Conservation (phyloP, 2,329 filamentous ascomycete species). For the Hypoxylon sp. region DNA sequence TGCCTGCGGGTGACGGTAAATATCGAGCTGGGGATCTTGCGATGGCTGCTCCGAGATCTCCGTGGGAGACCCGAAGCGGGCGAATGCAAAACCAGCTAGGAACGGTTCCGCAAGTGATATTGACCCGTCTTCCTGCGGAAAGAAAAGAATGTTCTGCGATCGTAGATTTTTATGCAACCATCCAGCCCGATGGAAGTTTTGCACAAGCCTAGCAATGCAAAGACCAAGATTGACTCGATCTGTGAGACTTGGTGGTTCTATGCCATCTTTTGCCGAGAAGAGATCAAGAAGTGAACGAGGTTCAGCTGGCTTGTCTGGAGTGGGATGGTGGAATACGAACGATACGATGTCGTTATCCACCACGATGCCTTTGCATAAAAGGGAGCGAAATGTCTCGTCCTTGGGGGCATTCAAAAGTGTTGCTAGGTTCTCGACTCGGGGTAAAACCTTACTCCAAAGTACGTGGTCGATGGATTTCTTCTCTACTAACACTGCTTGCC, state of each 20-base stretch:
- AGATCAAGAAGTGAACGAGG: constrained; percentile 13
- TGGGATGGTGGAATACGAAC: constrained; percentile 10
- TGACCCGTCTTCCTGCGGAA: neutral
- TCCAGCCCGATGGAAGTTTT: constrained; percentile 8
- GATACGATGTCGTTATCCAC: neutral
- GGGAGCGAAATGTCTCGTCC: constrained; percentile 8
- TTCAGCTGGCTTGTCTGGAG: neutral
- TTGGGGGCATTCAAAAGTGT: constrained; percentile 7
- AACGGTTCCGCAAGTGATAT: neutral
- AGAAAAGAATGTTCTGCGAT: constrained; percentile 10
- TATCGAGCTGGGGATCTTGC: constrained; percentile 1
- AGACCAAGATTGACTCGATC: neutral
- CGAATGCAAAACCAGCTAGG: constrained; percentile 1
- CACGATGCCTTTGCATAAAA: constrained; percentile 8
- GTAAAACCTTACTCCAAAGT: constrained; percentile 9
- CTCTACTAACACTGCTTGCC: neutral
- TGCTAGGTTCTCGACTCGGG: constrained; percentile 8
- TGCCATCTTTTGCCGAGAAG: constrained; percentile 9
- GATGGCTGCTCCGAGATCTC: constrained; percentile 11
- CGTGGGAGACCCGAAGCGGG: constrained; percentile 3
- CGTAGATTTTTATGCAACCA: constrained; percentile 12
- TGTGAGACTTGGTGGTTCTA: constrained; percentile 10
- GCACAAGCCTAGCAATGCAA: constrained; percentile 3
- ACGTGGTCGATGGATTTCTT: constrained; percentile 1
- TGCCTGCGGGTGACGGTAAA: constrained; percentile 9